phyloP scores from a whole-genome alignment of 2,329 filamentous ascomycete genomes.

The Daldinia sp. region DNA sequence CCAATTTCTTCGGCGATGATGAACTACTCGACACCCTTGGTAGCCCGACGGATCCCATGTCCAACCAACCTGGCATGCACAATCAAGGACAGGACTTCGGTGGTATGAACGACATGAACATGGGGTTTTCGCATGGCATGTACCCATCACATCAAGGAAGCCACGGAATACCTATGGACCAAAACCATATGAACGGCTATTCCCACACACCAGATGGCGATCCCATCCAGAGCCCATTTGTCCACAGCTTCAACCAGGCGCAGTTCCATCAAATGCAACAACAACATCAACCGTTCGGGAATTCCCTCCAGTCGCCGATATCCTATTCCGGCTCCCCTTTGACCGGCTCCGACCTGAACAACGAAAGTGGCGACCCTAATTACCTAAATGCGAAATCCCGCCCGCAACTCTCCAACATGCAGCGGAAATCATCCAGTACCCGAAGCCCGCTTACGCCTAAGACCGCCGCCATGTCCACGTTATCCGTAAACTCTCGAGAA shows the following conservation, averaged over 20 bases:
- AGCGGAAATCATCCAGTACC: conserved; percentile 78
- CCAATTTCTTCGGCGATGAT: conserved; percentile 88
- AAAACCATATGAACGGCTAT: conserved; percentile 80
- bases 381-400: conserved; percentile 71
- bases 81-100: conserved; percentile 68
- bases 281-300: conserved; percentile 67
- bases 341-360: conserved; percentile 62
- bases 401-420: conserved; percentile 72
- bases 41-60: conserved; percentile 62
- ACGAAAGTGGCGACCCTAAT: conserved; percentile 63
- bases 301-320: conserved; percentile 65
- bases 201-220: conserved; percentile 93
- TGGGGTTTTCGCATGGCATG: conserved; percentile 67
- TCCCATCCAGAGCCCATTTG: conserved; percentile 91
- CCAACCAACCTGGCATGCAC: conserved; percentile 62
- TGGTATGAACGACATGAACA: conserved; percentile 66
- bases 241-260: conserved; percentile 80
- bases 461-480: conserved; percentile 77
- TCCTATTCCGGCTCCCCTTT: conserved; percentile 65
- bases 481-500: conserved; percentile 76
- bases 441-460: conserved; percentile 88
- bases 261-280: conserved; percentile 78
- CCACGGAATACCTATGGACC: conserved; percentile 70
- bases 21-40: conserved; percentile 83
- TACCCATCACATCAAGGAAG: conserved; percentile 69